A percentile compares a stretch with the other conserved stretches of the same genome.
Evolutionary conservation across 1,139 yeast species (phyloP).

Genomic region (Barnettozyma hawaiiensis): DNA sequence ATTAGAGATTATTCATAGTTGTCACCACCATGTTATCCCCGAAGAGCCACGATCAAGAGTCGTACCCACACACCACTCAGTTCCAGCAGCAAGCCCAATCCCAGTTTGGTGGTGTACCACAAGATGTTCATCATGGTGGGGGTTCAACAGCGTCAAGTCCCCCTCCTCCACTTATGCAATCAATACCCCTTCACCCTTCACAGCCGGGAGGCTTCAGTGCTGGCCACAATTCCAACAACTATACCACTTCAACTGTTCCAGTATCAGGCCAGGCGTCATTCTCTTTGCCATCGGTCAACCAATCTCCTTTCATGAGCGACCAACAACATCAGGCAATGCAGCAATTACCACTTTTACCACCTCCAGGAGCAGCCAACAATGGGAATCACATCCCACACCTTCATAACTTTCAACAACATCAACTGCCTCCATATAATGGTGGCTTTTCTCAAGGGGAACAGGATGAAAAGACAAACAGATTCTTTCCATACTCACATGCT

Average conservation of each 20-base stretch:
- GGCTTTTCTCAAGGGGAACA: conserved; percentile 1
- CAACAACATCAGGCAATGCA: conserved; percentile 7
- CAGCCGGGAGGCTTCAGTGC: background rate
- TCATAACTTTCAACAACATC: background rate
- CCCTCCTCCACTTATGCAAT: background rate
- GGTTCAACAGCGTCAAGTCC: background rate
- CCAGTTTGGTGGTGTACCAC: background rate
- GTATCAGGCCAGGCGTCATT: conserved; percentile 1
- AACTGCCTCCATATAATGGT: background rate
- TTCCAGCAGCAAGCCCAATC: background rate
- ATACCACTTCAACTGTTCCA: background rate
- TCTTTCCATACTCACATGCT: background rate
- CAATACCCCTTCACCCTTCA: background rate
- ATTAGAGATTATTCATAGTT: background rate
- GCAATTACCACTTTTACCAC: conserved; percentile 1
- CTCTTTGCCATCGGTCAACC: conserved; percentile 10
- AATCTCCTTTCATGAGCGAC: conserved; percentile 1
- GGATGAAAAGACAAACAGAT: conserved; percentile 2
- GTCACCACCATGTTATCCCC: background rate
- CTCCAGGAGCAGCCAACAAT: background rate
- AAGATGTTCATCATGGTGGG: background rate
- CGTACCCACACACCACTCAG: background rate
- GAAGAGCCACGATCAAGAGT: conserved; percentile 2
- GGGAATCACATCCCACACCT: background rate
- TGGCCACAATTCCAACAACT: background rate